These are phyloP conservation scores for Fusarium tupiense DNA, from an alignment of 2,329 filamentous ascomycete genomes.

Conservation along the genomic window DNA sequence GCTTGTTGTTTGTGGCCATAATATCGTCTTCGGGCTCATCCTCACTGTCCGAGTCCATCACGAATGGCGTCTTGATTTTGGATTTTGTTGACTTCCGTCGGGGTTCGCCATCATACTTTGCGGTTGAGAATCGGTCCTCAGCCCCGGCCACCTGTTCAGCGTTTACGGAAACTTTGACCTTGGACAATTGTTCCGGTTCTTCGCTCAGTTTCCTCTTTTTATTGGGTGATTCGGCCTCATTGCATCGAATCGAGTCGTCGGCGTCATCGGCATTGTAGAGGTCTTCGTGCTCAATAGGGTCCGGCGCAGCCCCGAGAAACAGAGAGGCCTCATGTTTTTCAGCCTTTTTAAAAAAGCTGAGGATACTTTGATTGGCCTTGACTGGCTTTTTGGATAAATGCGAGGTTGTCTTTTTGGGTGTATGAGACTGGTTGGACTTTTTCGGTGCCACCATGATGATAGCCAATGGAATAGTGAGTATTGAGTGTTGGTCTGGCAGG, in stretches of 20 bases:
- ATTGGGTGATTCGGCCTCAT: constrained; percentile 48
- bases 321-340: constrained; percentile 67
- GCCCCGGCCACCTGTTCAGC: not conserved
- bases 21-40: constrained; percentile 43
- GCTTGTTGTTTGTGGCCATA: not conserved
- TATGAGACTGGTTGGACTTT: constrained; percentile 46
- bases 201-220: constrained; percentile 46
- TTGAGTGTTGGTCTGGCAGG: not conserved
- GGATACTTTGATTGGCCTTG: constrained; percentile 70
- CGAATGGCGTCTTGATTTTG: constrained; percentile 62
- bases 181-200: constrained; percentile 18
- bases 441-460: constrained; percentile 49
- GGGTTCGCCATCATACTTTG: constrained; percentile 44
- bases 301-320: constrained; percentile 56
- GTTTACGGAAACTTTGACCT: constrained; percentile 6
- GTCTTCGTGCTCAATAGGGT: constrained; percentile 38
- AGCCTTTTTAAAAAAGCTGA: constrained; percentile 79
- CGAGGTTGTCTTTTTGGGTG: constrained; percentile 46
- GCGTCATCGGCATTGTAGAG: constrained; percentile 44
- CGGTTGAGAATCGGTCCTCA: constrained; percentile 44
- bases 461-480: not conserved
- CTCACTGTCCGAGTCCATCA: constrained; percentile 74
- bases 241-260: constrained; percentile 44
- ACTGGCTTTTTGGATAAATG: constrained; percentile 48
- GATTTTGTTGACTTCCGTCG: constrained; percentile 33